Base-by-base conservation (phyloP, 2,329 filamentous ascomycete genomes). In the Neonectria magnoliae region DNA sequence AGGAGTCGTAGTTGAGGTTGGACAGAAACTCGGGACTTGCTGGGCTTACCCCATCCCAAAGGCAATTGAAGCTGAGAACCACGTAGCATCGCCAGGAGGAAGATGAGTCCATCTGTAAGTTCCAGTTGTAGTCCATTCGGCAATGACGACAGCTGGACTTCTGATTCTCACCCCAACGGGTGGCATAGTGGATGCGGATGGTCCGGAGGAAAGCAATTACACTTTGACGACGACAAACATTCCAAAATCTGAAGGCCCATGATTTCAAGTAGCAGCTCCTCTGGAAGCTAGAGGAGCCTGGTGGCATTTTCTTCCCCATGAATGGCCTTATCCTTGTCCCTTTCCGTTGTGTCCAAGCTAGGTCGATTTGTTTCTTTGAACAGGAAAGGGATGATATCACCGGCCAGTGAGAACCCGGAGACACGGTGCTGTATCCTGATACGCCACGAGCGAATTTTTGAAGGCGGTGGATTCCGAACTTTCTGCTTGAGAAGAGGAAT, bases 191-290 rank as follows among this genome's bases (percentile, higher is more conserved):
- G 33, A 20, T 20, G 14, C n/a, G 10, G 3, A 14, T 2, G 8
- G 27, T 1, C 20, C 51, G 2, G 22, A 41, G 60, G 47, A 25
- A 68, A 62, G 11, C 61, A 68, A 2, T 42, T n/a, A 42, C 41
- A 42, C 41, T 42, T 42, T 42, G 41, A 42, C n/a, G 52, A 61
- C 14, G n/a, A 9, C 52, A 61, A 16, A 42, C 33, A 57, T 33
- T 25, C 27, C 9, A 57, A 5, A 25, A 44, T 5, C 10, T 38
- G 16, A 14, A 29, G 18, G 2, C 31, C 14, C 56, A 65, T 57
- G 25, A 65, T 62, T 13, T 65, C 25, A 13, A 65, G 29, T 6
- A 66, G n/a, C 7, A 66, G 4, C 41, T 66, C 64, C 13, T 56
- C 5, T 20, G 38, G 47, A 25, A 52, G 29, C 14, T 18, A 10